Evolutionary conservation across 495 filamentous ascomycete species (phyloP).

Genomic region (Apiosordaria backusii): DNA sequence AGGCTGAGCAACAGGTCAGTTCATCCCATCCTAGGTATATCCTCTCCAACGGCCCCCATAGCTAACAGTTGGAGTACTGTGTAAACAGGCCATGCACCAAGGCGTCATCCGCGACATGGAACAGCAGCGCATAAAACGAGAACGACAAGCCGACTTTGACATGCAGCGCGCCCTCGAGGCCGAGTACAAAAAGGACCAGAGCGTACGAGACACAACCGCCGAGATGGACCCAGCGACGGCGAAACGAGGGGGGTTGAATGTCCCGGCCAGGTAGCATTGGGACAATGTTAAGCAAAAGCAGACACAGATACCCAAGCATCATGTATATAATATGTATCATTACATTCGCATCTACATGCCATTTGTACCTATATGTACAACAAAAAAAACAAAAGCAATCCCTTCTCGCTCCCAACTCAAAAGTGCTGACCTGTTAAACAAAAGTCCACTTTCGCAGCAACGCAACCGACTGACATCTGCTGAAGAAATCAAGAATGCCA

Average conservation of each 20-base stretch:
- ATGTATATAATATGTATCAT: neutral
- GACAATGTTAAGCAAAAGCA: neutral
- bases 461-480: too few species aligned
- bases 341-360: neutral
- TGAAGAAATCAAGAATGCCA: neutral
- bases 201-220: slow-evolving; percentile 39
- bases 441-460: neutral
- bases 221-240: slow-evolving; percentile 15
- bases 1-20: slow-evolving; percentile 77
- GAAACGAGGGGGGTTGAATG: slow-evolving; percentile 2
- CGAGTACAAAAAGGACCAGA: slow-evolving; percentile 86
- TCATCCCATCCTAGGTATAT: slow-evolving; percentile 9
- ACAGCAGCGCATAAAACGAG: slow-evolving; percentile 81
- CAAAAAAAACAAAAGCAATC: slow-evolving; percentile 8
- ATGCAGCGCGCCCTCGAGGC: slow-evolving; percentile 80
- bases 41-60: neutral
- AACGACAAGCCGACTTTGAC: slow-evolving; percentile 90
- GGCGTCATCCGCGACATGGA: slow-evolving; percentile 95
- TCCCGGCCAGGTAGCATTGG: slow-evolving; percentile 12
- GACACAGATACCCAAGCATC: neutral
- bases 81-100: slow-evolving; percentile 81
- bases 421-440: neutral
- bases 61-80: neutral
- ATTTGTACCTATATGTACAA: neutral
- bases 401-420: neutral